Evolutionary conservation across 768 basidiomycete species (phyloP), one percentile per base, ranked within the genome.

Genomic region (Suillus paluster): DNA sequence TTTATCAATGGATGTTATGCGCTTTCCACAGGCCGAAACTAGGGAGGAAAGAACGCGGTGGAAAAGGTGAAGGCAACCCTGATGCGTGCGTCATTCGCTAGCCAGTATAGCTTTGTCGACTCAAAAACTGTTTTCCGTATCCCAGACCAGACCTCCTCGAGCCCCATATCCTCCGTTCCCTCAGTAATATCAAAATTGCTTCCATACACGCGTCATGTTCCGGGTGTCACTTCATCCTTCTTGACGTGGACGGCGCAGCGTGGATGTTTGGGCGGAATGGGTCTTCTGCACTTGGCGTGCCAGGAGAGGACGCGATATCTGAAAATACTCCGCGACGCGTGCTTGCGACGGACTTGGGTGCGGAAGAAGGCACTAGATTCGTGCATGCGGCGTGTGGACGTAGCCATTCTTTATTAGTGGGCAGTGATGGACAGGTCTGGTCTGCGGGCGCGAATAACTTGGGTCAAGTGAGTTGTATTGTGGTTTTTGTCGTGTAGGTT

Each of bases 241-340:
- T 95, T 64, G 91, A 92, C 77, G 67, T 83, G 25, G 83, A 88
- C 57, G 95, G 94, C 8, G 82, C 84, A 42, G 97, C 95, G 10
- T 95, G 94, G 89, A 75, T 98, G 67, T 93, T 96, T 71, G 97
- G 97, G 8, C 87, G 94, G 58, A 94, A 94, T 75, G 86, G 85
- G 44, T 87, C 81, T 61, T 79, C 84, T 60, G 84, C 84, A 46
- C 81, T 95, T 4, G 91, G 92, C n/a, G 77, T 86, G 10, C 68
- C 83, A 15, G 80, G 77, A 30, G 79, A 80, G 62, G 84, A 85
- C 60, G 57, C 76, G 63, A 81, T 95, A 63, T 90, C 91, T 19
- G 92, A 95, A 79, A 88, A 86, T 73, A 83, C 87, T 63, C 91
- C 94, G 21, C 81, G 83, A 71, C 80, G 82, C 61, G 67, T 94